phyloP scores from a whole-genome alignment of 345 rosid species.

The Eucalyptus cloeziana region DNA sequence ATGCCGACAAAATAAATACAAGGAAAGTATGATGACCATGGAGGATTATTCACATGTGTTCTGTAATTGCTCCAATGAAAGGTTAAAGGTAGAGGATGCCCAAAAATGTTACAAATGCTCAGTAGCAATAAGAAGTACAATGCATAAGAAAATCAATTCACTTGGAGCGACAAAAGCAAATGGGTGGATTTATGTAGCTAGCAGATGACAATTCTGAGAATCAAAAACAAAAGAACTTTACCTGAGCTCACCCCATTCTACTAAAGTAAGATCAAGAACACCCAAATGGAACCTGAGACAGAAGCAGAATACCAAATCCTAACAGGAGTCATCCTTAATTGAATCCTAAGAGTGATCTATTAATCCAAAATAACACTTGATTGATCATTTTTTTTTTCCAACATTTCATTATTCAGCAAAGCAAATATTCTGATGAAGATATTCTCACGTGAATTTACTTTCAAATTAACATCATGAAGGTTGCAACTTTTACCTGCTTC shows the following conservation, averaged over 20 bases:
- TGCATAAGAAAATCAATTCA: background rate
- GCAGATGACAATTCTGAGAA: background rate
- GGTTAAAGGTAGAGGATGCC: background rate
- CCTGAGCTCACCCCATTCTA: background rate
- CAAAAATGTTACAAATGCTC: background rate
- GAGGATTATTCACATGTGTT: background rate
- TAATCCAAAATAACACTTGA: background rate
- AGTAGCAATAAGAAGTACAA: background rate
- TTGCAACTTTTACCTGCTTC: background rate
- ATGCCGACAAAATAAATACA: background rate
- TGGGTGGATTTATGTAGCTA: background rate
- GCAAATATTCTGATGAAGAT: background rate
- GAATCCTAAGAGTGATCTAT: background rate
- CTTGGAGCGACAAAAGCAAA: background rate
- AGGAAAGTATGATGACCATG: background rate
- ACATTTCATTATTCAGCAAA: background rate
- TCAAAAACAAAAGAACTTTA: background rate
- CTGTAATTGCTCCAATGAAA: background rate
- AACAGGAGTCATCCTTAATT: background rate
- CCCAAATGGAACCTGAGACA: background rate
- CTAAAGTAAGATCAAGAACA: background rate
- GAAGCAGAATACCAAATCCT: background rate
- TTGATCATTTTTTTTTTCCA: background rate
- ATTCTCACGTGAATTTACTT: background rate
- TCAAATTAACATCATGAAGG: background rate